Evolutionary conservation across 1,284 basidiomycete genomes (phyloP).

Genomic region (Irpex sp.): DNA sequence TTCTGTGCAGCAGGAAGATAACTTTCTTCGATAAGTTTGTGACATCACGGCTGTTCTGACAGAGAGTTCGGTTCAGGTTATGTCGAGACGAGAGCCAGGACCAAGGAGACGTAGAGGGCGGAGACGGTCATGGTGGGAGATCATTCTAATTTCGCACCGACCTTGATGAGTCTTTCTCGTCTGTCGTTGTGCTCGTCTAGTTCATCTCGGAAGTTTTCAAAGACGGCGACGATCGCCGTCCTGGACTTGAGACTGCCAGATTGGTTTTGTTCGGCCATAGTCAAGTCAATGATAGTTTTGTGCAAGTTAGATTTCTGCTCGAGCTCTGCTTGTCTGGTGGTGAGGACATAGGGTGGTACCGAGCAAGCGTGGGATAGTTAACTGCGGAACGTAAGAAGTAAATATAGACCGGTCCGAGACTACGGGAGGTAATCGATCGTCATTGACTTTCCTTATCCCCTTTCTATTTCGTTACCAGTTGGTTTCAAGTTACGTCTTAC

Average conservation of each 20-base stretch:
- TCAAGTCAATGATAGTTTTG: not conserved
- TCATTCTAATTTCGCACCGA: conserved; percentile 22
- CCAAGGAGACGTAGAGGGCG: not conserved
- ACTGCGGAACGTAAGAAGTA: too few species aligned
- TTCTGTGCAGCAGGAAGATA: conserved; percentile 91
- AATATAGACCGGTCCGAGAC: not conserved
- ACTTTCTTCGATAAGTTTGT: conserved; percentile 93
- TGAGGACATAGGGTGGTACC: too few species aligned
- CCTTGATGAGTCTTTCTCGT: conserved; percentile 84
- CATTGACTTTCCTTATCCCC: too few species aligned
- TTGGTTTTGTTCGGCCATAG: conserved; percentile 8
- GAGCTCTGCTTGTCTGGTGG: not conserved
- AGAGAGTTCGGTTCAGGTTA: conserved; percentile 6
- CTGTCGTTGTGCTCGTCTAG: conserved; percentile 75
- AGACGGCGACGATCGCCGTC: conserved; percentile 34
- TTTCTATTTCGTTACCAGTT: too few species aligned
- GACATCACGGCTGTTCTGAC: conserved; percentile 76
- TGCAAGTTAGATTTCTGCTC: not conserved
- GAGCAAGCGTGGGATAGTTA: too few species aligned
- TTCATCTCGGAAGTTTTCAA: conserved; percentile 61
- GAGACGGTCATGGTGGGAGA: not conserved
- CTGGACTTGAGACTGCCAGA: conserved; percentile 16
- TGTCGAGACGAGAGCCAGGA: conserved; percentile 9
- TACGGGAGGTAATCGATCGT: not conserved
- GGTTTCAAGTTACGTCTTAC: too few species aligned